Percentiles rank a stretch among this genome's conserved stretches.
Evolutionary conservation across 768 basidiomycete species (phyloP).

Genomic region (Symmetrospora coprosmae): DNA sequence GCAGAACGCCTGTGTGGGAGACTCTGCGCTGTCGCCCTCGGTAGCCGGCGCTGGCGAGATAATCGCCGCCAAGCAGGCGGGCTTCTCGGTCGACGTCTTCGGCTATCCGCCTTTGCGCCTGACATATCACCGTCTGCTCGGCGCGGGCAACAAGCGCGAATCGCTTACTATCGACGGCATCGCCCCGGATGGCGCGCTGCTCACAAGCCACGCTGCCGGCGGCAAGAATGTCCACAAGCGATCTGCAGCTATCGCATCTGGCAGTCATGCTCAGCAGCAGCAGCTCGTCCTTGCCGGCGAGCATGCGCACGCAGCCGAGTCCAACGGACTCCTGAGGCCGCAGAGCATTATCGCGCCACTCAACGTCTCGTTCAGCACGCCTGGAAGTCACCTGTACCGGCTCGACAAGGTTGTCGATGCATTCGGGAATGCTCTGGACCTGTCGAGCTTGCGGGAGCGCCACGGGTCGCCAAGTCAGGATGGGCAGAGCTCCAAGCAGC

Average conservation of each 20-base stretch:
- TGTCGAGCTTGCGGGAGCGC: constrained; percentile 39
- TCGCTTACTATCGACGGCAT: constrained; percentile 71
- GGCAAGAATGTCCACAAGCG: too few species aligned
- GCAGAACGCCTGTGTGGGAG: too few species aligned
- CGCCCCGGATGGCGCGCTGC: constrained; percentile 31
- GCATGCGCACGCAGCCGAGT: background rate
- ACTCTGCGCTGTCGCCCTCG: too few species aligned
- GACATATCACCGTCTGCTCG: constrained; percentile 45
- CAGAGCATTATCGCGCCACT: constrained; percentile 2
- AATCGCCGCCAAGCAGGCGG: too few species aligned
- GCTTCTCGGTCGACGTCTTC: constrained; percentile 41
- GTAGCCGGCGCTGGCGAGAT: too few species aligned
- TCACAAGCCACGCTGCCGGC: background rate
- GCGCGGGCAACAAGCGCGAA: constrained; percentile 56
- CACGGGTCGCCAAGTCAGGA: too few species aligned
- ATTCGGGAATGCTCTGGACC: constrained; percentile 55
- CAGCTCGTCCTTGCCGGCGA: background rate
- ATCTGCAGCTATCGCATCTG: too few species aligned
- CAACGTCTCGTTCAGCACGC: background rate
- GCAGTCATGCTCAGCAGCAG: too few species aligned
- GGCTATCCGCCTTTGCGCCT: constrained; percentile 51
- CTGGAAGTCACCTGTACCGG: constrained; percentile 37
- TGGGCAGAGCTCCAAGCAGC: too few species aligned
- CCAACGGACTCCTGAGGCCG: background rate
- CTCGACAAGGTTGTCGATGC: constrained; percentile 73